These are phyloP conservation scores for Cupressus sempervirens DNA, from an alignment of 75 land plant species.

Conservation along the genomic window DNA sequence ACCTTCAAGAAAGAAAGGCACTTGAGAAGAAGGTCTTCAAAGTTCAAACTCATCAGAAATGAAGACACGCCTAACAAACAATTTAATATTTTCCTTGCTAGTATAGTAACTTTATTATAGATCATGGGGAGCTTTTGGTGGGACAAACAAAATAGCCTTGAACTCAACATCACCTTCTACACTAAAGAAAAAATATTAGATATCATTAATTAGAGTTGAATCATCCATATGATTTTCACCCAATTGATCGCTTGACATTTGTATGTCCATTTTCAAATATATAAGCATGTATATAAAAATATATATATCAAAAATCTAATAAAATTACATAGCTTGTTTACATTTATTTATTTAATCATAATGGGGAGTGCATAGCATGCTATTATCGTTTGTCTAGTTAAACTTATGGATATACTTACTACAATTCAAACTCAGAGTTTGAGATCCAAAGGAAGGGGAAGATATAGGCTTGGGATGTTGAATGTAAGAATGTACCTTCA, in stretches of 20 bases:
- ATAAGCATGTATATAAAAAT: background rate
- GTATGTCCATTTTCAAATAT: background rate
- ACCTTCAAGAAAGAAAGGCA: conserved; percentile 89
- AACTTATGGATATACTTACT: background rate
- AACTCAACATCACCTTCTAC: conserved; percentile 99
- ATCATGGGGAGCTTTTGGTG: conserved; percentile 91
- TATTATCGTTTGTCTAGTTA: too few species aligned
- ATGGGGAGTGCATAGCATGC: background rate
- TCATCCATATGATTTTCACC: background rate
- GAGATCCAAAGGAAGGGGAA: background rate
- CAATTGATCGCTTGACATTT: background rate
- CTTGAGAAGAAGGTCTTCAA: conserved; percentile 95
- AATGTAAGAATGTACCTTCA: background rate
- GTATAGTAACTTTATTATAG: conserved; percentile 92
- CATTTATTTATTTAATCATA: background rate
- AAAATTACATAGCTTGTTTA: background rate
- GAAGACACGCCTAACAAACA: conserved; percentile 91
- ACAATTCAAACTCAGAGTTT: background rate
- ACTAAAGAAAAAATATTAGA: too few species aligned
- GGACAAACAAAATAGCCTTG: conserved; percentile 89
- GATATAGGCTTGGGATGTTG: background rate
- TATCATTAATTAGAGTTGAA: background rate
- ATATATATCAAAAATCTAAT: background rate
- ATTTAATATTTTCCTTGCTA: conserved; percentile 74
- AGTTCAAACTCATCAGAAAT: conserved; percentile 95